Base-by-base conservation (phyloP, 2,329 filamentous ascomycete species). In the Cladophialophora psammophila region DNA sequence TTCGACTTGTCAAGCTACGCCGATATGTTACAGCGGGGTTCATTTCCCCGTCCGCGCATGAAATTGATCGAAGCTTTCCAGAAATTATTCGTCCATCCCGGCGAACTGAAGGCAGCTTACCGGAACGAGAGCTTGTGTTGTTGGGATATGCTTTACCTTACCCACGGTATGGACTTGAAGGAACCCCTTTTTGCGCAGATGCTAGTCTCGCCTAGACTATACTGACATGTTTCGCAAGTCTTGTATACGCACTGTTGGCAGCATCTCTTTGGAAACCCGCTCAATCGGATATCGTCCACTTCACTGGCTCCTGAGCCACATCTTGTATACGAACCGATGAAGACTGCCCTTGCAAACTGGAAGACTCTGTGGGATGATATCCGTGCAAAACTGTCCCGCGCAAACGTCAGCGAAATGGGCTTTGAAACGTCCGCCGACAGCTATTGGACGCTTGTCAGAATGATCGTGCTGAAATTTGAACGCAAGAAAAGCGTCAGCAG, bases 111-210 rank as follows among this genome's bases (percentile, higher is more conserved):
- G 40, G 13, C 48, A 10, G 64, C 63, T 20, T 68, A 62, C 53
- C 61, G 69, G 52, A 36, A 66, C 38, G 67, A 69, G 42, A 50
- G 36, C 8, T 65, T 80, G 20, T 79, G 75, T 5, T 74, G 77
- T 35, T 66, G 80, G 18, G 79, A 81, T 58, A 81, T 80, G 77
- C 80, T 80, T 59, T 76, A 79, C 36, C 65, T 81, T 15, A 80
- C 80, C 52, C 80, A 81, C 63, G 66, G 79, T 81, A 76, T 52
- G 78, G 69, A 13, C 9, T 48, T 50, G 12, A 10, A 20, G n/a
- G n/a, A 15, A 48, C 9, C 42, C 42, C 13, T 50, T 10, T 18
- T 26, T 50, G 45, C 9, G 26, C 18, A 48, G 5, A 15, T 5
- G 13, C 35, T 18, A 32, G 18, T n/a, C 35, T 42, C n/a, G 15